A percentile compares a stretch with the other conserved stretches of the same genome.
These are phyloP conservation scores for Pterocarpus macrocarpus DNA, from an alignment of 306 rosid genomes.

Conservation along the genomic window DNA sequence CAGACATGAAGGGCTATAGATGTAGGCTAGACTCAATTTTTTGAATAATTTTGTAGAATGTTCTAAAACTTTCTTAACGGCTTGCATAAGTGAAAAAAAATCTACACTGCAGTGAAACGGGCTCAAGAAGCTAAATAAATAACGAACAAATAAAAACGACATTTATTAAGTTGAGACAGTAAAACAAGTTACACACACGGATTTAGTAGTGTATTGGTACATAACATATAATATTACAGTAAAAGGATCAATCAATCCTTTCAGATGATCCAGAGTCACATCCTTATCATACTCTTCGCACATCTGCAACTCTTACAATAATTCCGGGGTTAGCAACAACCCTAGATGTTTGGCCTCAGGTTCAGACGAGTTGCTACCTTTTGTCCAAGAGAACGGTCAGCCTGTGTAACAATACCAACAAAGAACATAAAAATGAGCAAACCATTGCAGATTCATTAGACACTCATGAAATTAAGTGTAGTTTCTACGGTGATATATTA, in stretches of 20 bases:
- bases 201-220: slow-evolving; percentile 21
- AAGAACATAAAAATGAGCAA: slow-evolving; percentile 43
- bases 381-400: slow-evolving; percentile 78
- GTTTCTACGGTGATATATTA: not conserved
- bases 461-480: not conserved
- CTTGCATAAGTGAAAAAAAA: not conserved
- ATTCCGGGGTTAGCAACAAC: slow-evolving; percentile 9
- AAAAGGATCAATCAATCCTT: slow-evolving; percentile 31
- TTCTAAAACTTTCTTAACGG: not conserved
- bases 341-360: slow-evolving; percentile 73
- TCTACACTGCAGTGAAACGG: not conserved
- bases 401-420: slow-evolving; percentile 56
- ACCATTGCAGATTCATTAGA: not conserved
- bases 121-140: slow-evolving; percentile 3
- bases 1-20: not conserved
- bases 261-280: not conserved
- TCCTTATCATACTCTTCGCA: slow-evolving; percentile 34
- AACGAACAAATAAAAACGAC: slow-evolving; percentile 40
- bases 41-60: too few species aligned
- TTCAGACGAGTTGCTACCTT: slow-evolving; percentile 80
- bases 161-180: slow-evolving; percentile 51
- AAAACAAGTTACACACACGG: slow-evolving; percentile 41
- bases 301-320: slow-evolving; percentile 11
- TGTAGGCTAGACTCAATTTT: too few species aligned
- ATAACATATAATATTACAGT: slow-evolving; percentile 39